Evolutionary conservation across 331 rosid genomes (phyloP), one percentile per base, ranked within the genome.

Genomic region (Stylosanthes scabra): DNA sequence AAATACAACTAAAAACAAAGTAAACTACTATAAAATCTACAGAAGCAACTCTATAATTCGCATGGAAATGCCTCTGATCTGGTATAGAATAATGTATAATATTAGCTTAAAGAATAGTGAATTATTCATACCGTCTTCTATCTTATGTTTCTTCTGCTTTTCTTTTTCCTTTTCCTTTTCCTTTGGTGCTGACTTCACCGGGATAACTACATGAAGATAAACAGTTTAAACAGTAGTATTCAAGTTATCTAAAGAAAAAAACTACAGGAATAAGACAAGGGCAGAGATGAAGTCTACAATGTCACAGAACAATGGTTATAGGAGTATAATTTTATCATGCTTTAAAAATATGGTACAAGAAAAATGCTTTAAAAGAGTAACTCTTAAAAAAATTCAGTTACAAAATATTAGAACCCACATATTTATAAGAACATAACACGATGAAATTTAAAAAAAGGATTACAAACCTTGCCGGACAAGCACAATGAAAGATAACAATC

Each of bases 61-160:
- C 58, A 59, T 62, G 78, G 63, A 73, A 46, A 10, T 39, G 76
- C 20, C 54, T 69, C 46, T 78, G 67, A 70, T 57, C 50, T n/a
- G 28, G 66, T 42, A 75, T 41, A 20, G 8, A 42, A 64, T 39
- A 56, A 57, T 12, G 66, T 49, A 68, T 40, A 75, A 76, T 25
- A 62, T 27, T 27, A 55, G 67, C 45, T 31, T 45, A 67, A 42
- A 68, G 50, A 29, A 2, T 39, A 20, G 25, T 20, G 25, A 4
- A 56, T 70, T 61, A 41, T 9, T 28, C 74, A 62, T 74, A 88
- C 95, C 88, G 66, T 72, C 74, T 41, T 83, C 89, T 71, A 84
- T 88, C 69, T 85, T 90, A 71, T 75, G 84, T 78, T 74, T 82
- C 86, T 80, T 77, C 72, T 83, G 75, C 81, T 81, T 89, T n/a